A percentile compares a stretch with the other conserved stretches of the same genome.
These are phyloP conservation scores for Hyparrhenia diplandra DNA, from an alignment of 176 grass and related monocot genomes.

Conservation along the genomic window DNA sequence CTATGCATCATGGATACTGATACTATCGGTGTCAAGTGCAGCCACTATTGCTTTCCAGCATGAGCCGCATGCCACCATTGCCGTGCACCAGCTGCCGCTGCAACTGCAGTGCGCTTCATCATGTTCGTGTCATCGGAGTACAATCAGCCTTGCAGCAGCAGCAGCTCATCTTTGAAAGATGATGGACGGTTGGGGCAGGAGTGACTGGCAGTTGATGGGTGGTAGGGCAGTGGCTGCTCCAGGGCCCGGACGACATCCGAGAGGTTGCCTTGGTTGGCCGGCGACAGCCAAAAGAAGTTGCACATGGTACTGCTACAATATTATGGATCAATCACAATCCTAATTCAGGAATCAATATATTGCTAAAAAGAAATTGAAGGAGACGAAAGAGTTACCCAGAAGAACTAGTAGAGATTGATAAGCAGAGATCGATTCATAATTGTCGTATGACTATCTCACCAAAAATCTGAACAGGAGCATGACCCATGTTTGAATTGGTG, in stretches of 20 bases:
- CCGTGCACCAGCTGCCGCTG: not conserved
- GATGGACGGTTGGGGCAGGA: not conserved
- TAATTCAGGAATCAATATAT: not conserved
- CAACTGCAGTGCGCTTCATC: not conserved
- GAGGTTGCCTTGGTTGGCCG: not conserved
- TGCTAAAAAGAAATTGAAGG: not conserved
- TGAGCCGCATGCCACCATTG: not conserved
- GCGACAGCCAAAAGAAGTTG: not conserved
- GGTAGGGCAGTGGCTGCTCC: not conserved
- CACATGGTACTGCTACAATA: not conserved
- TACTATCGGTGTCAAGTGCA: not conserved
- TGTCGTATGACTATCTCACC: conserved; percentile 26
- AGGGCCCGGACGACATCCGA: not conserved
- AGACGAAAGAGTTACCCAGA: not conserved
- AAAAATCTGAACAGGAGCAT: conserved; percentile 90
- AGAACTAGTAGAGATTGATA: not conserved
- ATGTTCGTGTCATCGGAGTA: not conserved
- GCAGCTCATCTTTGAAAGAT: not conserved
- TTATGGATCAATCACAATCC: not conserved
- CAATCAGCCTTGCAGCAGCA: not conserved
- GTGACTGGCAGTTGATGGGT: not conserved
- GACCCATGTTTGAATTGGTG: conserved; percentile 69
- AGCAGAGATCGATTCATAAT: not conserved
- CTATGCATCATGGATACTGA: not conserved
- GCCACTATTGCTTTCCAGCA: not conserved